Evolutionary conservation across 371 early-diverging fungal species (phyloP).

Genomic region (Mucor racemosus): DNA sequence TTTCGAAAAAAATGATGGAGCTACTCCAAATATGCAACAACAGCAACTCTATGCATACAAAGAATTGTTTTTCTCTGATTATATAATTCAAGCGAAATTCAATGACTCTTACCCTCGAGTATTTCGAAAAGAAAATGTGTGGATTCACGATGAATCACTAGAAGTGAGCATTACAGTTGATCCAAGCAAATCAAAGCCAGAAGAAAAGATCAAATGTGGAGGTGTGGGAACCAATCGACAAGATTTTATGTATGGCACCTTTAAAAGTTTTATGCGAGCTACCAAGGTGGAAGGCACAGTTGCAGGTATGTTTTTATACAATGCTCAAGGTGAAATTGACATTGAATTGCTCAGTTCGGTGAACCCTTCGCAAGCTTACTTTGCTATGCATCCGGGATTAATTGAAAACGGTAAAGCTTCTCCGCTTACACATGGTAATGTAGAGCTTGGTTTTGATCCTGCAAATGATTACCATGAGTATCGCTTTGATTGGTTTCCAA

Average conservation of each 20-base stretch:
- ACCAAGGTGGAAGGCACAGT: slow-evolving; percentile 43
- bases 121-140: slow-evolving; percentile 38
- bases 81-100: slow-evolving; percentile 35
- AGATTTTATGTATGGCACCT: slow-evolving; percentile 49
- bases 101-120: slow-evolving; percentile 34
- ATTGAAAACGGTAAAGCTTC: slow-evolving; percentile 42
- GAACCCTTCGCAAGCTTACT: slow-evolving; percentile 36
- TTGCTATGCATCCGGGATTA: slow-evolving; percentile 48
- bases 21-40: slow-evolving; percentile 2
- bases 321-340: slow-evolving; percentile 48
- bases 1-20: slow-evolving; percentile 29
- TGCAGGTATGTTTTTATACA: slow-evolving; percentile 42
- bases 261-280: slow-evolving; percentile 37
- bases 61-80: slow-evolving; percentile 30
- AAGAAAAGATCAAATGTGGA: slow-evolving; percentile 3
- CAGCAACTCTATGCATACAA: slow-evolving; percentile 13
- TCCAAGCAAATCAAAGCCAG: slow-evolving; percentile 2
- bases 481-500: slow-evolving; percentile 53
- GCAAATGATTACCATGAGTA: slow-evolving; percentile 48
- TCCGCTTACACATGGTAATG: slow-evolving; percentile 34
- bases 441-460: slow-evolving; percentile 32
- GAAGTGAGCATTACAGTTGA: slow-evolving; percentile 5
- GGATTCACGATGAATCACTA: slow-evolving; percentile 22
- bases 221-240: slow-evolving; percentile 24
- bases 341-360: slow-evolving; percentile 42